phyloP scores from a whole-genome alignment of 2,329 filamentous ascomycete genomes.

The Pleurostoma richardsiae region DNA sequence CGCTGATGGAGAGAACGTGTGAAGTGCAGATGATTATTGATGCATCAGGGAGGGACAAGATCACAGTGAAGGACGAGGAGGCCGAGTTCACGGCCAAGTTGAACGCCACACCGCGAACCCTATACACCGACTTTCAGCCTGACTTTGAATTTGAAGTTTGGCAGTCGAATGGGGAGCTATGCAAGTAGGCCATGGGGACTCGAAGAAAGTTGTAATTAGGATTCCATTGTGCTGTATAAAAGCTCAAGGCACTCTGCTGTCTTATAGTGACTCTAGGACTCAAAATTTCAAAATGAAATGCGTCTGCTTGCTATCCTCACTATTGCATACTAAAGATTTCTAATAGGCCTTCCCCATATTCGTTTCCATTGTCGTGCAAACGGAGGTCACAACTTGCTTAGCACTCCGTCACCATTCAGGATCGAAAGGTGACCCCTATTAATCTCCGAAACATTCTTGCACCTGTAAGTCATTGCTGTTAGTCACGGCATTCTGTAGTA shows the following conservation, averaged over 20 bases:
- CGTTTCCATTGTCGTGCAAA: neutral
- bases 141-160: slow-evolving; percentile 5
- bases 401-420: neutral
- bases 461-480: neutral
- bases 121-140: slow-evolving; percentile 1
- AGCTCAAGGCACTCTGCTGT: too few species aligned
- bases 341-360: neutral
- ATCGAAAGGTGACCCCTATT: neutral
- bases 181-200: neutral
- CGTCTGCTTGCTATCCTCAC: neutral
- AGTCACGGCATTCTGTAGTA: neutral
- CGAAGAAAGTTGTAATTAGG: neutral
- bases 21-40: slow-evolving; percentile 1
- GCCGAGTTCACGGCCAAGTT: neutral
- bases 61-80: neutral
- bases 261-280: too few species aligned
- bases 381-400: neutral
- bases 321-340: neutral
- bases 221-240: neutral
- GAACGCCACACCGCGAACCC: neutral
- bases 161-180: slow-evolving; percentile 22
- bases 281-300: too few species aligned
- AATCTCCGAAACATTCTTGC: neutral
- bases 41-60: neutral
- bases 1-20: slow-evolving; percentile 12